Percentiles rank a stretch among this genome's conserved stretches.
phyloP scores from a whole-genome alignment of 1,284 basidiomycete species.

The Fistulinella staudtii region DNA sequence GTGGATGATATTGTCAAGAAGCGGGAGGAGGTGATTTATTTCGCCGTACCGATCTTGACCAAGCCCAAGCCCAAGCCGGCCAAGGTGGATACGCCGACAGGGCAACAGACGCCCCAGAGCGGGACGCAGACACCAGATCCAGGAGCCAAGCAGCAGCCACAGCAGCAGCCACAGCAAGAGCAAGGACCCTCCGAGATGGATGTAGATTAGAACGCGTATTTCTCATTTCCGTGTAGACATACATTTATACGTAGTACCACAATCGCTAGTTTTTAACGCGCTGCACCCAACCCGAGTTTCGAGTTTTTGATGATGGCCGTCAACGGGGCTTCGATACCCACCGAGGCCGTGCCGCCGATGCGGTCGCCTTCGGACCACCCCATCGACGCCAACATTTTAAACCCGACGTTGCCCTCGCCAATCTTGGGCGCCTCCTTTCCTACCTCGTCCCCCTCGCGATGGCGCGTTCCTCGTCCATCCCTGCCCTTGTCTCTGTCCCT shows the following conservation, averaged over 20 bases:
- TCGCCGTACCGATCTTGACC: conserved; percentile 78
- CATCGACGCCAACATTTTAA: conserved; percentile 73
- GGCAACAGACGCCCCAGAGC: conserved; percentile 61
- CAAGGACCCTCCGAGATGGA: conserved; percentile 73
- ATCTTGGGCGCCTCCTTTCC: conserved; percentile 78
- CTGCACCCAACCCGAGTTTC: conserved; percentile 69
- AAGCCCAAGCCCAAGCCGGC: conserved; percentile 82
- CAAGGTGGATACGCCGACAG: conserved; percentile 49
- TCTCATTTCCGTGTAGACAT: too few species aligned
- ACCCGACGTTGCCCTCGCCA: conserved; percentile 66
- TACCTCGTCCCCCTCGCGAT: conserved; percentile 71
- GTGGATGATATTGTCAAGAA: conserved; percentile 81
- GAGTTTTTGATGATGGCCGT: conserved; percentile 72
- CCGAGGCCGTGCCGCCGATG: conserved; percentile 54
- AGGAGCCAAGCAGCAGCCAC: conserved; percentile 32
- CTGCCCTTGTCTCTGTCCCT: conserved; percentile 8
- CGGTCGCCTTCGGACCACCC: conserved; percentile 71
- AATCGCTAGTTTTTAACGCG: too few species aligned
- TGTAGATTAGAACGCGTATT: conserved; percentile 76
- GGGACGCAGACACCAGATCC: conserved; percentile 55
- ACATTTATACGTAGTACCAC: too few species aligned
- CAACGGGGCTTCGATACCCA: conserved; percentile 61
- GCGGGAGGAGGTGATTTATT: conserved; percentile 85
- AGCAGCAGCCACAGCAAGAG: conserved; percentile 34
- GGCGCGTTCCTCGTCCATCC: conserved; percentile 36